Percentiles rank a stretch among this genome's conserved stretches.
phyloP scores from a whole-genome alignment of 352 stramenopile genomes.

The Aphanomyces euteiches region DNA sequence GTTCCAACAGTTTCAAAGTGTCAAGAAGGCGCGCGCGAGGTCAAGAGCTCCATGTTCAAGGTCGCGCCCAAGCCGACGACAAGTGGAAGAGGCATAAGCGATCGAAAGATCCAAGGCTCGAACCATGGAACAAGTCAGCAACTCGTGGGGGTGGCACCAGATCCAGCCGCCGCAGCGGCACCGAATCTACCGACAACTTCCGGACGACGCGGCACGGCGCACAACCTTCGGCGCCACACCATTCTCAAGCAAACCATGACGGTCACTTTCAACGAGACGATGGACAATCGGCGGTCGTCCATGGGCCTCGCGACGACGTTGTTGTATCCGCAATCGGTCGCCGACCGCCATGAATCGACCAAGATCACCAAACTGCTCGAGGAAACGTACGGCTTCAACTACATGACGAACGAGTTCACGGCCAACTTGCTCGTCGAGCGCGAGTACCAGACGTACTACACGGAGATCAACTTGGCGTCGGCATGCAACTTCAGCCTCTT shows the following conservation, averaged over 20 bases:
- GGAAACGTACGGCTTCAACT: conserved; percentile 81
- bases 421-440: conserved; percentile 52
- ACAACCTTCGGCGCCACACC: conserved; percentile 7
- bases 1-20: too few relatives aligned
- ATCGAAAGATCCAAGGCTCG: background rate
- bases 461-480: conserved; percentile 58
- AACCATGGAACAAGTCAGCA: background rate
- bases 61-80: background rate
- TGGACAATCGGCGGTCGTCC: conserved; percentile 44
- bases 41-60: background rate
- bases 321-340: conserved; percentile 67
- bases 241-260: background rate
- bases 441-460: conserved; percentile 80
- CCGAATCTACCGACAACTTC: background rate
- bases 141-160: background rate
- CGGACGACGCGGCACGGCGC: background rate
- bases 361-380: conserved; percentile 63
- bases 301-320: conserved; percentile 53
- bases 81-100: too few relatives aligned
- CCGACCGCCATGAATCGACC: conserved; percentile 60
- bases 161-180: background rate
- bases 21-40: too few relatives aligned
- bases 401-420: conserved; percentile 71
- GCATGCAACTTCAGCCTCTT: conserved; percentile 59
- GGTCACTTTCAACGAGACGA: conserved; percentile 31